A percentile compares a stretch with the other conserved stretches of the same genome.
These are phyloP conservation scores for Emiliania huxleyi DNA, from an alignment of 78 protist species.

Conservation along the genomic window DNA sequence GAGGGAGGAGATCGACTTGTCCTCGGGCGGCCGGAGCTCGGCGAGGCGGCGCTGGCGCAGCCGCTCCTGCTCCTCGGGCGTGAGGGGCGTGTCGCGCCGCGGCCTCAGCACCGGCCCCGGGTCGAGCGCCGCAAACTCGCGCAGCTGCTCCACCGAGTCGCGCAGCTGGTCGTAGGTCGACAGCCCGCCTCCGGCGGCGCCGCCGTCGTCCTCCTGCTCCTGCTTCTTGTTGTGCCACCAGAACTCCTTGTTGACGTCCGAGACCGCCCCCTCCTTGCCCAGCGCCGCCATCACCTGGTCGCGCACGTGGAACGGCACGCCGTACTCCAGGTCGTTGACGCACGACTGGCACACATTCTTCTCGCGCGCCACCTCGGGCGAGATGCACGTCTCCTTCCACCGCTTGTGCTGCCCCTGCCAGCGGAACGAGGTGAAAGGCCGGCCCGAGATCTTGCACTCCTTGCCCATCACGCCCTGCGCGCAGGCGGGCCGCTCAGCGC, in stretches of 20 bases:
- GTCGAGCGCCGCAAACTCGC: background rate
- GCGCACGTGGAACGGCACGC: conserved; percentile 37
- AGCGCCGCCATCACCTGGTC: conserved; percentile 18
- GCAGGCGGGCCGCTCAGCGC: background rate
- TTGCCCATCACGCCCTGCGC: background rate
- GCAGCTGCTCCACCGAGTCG: background rate
- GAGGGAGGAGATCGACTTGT: conserved; percentile 21
- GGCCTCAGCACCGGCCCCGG: conserved; percentile 21
- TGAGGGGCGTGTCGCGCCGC: background rate
- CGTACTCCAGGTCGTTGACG: conserved; percentile 28
- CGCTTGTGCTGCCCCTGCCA: conserved; percentile 35
- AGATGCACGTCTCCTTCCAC: conserved; percentile 28
- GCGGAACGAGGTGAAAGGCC: conserved; percentile 42
- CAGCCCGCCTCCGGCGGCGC: background rate
- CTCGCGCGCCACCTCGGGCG: conserved; percentile 27
- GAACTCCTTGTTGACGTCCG: conserved; percentile 38
- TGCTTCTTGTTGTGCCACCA: background rate
- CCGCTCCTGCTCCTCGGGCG: background rate
- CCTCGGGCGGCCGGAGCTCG: conserved; percentile 27
- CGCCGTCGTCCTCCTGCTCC: background rate
- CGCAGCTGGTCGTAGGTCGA: background rate
- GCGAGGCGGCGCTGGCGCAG: background rate
- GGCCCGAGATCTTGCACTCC: conserved; percentile 38
- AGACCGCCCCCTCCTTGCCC: background rate
- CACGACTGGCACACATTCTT: conserved; percentile 43